These are phyloP conservation scores for Apiospora aurea DNA, from an alignment of 2,329 filamentous ascomycete species.

Conservation along the genomic window DNA sequence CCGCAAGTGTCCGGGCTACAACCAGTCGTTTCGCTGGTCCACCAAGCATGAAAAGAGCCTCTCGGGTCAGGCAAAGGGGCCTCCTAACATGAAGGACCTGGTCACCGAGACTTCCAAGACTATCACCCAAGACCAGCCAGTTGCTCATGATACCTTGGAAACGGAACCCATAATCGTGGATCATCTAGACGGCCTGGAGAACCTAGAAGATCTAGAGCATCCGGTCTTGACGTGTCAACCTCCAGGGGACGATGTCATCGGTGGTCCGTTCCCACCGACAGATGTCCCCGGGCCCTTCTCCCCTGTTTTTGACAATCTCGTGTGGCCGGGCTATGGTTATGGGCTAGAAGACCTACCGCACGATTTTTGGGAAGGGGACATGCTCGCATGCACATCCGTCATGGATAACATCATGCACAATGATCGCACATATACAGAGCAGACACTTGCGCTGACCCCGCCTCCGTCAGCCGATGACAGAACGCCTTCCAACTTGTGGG, in stretches of 20 bases:
- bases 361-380: slow-evolving; percentile 28
- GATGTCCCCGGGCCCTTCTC: slow-evolving; percentile 7
- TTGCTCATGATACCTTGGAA: background rate
- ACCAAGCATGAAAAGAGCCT: slow-evolving; percentile 47
- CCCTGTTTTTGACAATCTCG: slow-evolving; percentile 27
- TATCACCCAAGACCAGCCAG: background rate
- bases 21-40: slow-evolving; percentile 48
- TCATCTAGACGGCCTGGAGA: background rate
- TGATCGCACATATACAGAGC: slow-evolving; percentile 16
- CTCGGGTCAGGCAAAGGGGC: slow-evolving; percentile 24
- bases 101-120: slow-evolving; percentile 28
- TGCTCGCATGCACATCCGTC: background rate
- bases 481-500: slow-evolving; percentile 13
- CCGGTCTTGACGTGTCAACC: slow-evolving; percentile 1
- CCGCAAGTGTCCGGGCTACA: slow-evolving; percentile 41
- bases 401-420: slow-evolving; percentile 1
- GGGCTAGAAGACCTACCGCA: slow-evolving; percentile 29
- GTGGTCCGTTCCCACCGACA: background rate
- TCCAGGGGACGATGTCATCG: background rate
- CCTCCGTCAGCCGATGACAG: slow-evolving; percentile 12
- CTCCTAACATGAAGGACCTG: slow-evolving; percentile 27
- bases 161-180: slow-evolving; percentile 15
- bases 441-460: slow-evolving; percentile 2
- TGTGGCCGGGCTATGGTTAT: slow-evolving; percentile 28
- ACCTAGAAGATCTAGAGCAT: background rate